A percentile compares a stretch with the other conserved stretches of the same genome.
phyloP scores from a whole-genome alignment of 805 yeast genomes.

The Lipomyces chichibuensis region DNA sequence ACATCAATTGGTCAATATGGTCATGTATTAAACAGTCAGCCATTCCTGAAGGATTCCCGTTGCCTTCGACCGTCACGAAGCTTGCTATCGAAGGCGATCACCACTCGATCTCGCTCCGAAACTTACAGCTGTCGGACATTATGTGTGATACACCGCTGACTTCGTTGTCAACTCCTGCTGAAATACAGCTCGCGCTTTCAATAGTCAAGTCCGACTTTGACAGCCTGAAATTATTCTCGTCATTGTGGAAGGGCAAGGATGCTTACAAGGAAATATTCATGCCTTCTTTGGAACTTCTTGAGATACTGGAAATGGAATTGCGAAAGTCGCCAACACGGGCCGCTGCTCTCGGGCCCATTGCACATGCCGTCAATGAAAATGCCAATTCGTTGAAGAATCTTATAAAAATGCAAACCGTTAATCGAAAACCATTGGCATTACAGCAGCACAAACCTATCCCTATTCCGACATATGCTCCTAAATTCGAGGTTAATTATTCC shows the following conservation, averaged over 20 bases:
- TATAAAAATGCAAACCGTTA: conserved; percentile 43
- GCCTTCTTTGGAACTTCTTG: conserved; percentile 33
- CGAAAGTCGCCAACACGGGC: conserved; percentile 12
- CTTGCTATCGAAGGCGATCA: conserved; percentile 12
- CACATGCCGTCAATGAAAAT: conserved; percentile 7
- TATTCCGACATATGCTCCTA: conserved; percentile 82
- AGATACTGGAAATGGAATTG: conserved; percentile 12
- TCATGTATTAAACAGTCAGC: conserved; percentile 5
- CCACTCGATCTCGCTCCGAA: conserved; percentile 5
- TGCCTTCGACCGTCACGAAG: conserved; percentile 9
- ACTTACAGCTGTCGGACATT: conserved; percentile 23
- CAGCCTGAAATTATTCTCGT: conserved; percentile 32
- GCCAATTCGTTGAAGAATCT: conserved; percentile 51
- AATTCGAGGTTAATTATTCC: conserved; percentile 93
- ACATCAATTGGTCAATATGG: conserved; percentile 47
- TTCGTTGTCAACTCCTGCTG: conserved; percentile 20
- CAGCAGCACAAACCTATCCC: conserved; percentile 86
- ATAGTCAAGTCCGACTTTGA: conserved; percentile 24
- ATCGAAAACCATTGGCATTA: conserved; percentile 68
- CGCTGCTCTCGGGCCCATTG: not conserved
- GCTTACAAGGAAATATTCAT: conserved; percentile 41
- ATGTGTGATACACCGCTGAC: conserved; percentile 22
- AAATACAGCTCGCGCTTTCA: conserved; percentile 27
- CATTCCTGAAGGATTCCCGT: conserved; percentile 24
- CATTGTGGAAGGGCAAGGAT: conserved; percentile 41